Conservation (phyloP, 1,139 yeast species). For the Magnusiomyces magnusii region DNA sequence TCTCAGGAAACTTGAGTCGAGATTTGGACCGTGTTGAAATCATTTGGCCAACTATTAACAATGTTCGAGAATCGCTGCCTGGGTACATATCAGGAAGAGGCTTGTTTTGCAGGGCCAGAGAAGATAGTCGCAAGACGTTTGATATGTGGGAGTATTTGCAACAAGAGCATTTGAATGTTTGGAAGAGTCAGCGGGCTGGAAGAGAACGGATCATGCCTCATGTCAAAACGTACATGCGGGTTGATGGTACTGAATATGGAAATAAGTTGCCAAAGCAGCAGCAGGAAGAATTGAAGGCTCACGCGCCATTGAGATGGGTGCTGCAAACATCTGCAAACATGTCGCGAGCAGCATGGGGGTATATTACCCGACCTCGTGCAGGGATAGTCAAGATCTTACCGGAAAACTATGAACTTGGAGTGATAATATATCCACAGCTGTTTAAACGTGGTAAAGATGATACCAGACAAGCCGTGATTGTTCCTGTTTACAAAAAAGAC, state of each 20-base stretch:
- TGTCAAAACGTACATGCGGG: slow-evolving; percentile 31
- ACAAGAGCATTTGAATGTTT: slow-evolving; percentile 21
- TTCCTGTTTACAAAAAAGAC: slow-evolving; percentile 21
- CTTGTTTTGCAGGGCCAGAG: slow-evolving; percentile 21
- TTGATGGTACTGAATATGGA: slow-evolving; percentile 3
- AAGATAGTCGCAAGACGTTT: neutral
- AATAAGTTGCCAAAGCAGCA: neutral
- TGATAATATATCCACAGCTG: slow-evolving; percentile 23
- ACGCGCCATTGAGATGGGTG: slow-evolving; percentile 25
- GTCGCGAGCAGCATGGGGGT: slow-evolving; percentile 35
- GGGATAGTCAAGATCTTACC: slow-evolving; percentile 20
- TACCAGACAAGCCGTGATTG: slow-evolving; percentile 11
- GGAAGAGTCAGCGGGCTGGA: slow-evolving; percentile 29
- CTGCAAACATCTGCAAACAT: slow-evolving; percentile 33
- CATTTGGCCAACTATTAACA: slow-evolving; percentile 30
- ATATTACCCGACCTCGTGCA: slow-evolving; percentile 4
- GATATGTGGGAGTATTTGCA: neutral
- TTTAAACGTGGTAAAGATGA: slow-evolving; percentile 10
- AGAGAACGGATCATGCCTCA: slow-evolving; percentile 33
- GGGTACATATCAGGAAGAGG: slow-evolving; percentile 32
- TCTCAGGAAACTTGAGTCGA: neutral
- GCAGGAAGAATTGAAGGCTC: slow-evolving; percentile 4
- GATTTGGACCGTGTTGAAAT: slow-evolving; percentile 15
- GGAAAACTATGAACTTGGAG: slow-evolving; percentile 33
- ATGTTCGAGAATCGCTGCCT: slow-evolving; percentile 26